Evolutionary conservation across 2,329 filamentous ascomycete genomes (phyloP), one percentile per base, ranked within the genome.

Genomic region (Pseudocercospora crystallina): DNA sequence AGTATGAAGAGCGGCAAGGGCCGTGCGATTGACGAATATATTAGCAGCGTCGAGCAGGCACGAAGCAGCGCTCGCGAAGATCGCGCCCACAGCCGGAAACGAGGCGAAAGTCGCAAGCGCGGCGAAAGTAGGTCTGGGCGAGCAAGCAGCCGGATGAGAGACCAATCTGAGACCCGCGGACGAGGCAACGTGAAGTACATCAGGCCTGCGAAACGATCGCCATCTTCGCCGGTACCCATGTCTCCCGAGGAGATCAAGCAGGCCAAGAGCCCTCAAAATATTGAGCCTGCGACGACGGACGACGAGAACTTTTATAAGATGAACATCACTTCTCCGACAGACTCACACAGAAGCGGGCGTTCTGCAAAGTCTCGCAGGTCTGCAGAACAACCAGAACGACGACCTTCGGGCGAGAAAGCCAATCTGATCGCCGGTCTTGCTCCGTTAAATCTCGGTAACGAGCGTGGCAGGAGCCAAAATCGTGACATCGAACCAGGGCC

Each of bases 151-250:
- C 74, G 29, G 70, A 70, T 52, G 73, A 76, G 9, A 26, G 56
- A 66, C 9, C 44, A 70, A 9, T 90, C 89, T 0, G 81, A 86
- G 58, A 86, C 87, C 36, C 83, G 88, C 50, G 88, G 87, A 14
- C 81, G 88, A 55, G 79, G 79, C 17, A 74, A 80, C 10, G 78
- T 81, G 38, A 81, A 85, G 15, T 86, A 84, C 57, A 90, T 86
- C 56, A 86, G 84, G 64, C 82, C 87, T 13, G 82, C 84, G 10
- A 95, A 96, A 71, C 80, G 88, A 15, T 96, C 92, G 1, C 92
- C 92, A 1, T 95, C 90, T 2, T 96, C 92, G 0, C 92, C 92
- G 0, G 80, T 96, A 2, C 90, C 91, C 2, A 96, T 96, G 91
- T 95, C 91, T 2, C 90, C 90, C 0, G 89, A 96, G 61, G 90